Evolutionary conservation across 345 rosid genomes (phyloP).

Genomic region (Moringa oleifera): DNA sequence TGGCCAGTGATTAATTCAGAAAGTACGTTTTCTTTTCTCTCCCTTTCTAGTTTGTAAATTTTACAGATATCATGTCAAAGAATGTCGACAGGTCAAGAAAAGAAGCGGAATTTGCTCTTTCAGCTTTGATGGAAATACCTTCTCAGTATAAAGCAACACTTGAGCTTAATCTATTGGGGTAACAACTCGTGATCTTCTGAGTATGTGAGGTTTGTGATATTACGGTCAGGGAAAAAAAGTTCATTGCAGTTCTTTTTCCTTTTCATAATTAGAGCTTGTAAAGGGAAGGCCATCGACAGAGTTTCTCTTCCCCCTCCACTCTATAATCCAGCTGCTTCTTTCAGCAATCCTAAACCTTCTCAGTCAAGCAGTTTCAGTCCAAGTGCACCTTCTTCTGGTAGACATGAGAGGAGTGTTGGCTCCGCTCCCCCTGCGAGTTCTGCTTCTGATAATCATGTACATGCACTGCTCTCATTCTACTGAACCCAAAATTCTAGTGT

Average conservation of each 20-base stretch:
- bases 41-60: slow-evolving; percentile 49
- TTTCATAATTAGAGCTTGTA: slow-evolving; percentile 16
- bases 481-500: background rate
- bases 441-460: slow-evolving; percentile 42
- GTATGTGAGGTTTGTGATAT: background rate
- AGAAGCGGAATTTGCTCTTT: slow-evolving; percentile 57
- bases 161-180: slow-evolving; percentile 57
- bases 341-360: slow-evolving; percentile 28
- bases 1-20: background rate
- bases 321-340: slow-evolving; percentile 28
- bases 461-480: background rate
- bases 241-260: background rate
- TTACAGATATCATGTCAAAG: slow-evolving; percentile 61
- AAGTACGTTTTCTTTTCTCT: background rate
- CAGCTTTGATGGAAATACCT: slow-evolving; percentile 68
- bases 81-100: slow-evolving; percentile 36
- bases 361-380: slow-evolving; percentile 37
- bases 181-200: slow-evolving; percentile 1
- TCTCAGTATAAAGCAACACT: slow-evolving; percentile 62
- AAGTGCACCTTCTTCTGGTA: slow-evolving; percentile 38
- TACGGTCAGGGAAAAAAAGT: background rate
- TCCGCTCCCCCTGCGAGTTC: slow-evolving; percentile 35
- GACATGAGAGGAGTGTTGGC: slow-evolving; percentile 13
- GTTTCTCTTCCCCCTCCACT: slow-evolving; percentile 58
- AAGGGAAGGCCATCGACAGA: slow-evolving; percentile 40